phyloP scores from a whole-genome alignment of 345 rosid species.

The Microthlaspi erraticum region DNA sequence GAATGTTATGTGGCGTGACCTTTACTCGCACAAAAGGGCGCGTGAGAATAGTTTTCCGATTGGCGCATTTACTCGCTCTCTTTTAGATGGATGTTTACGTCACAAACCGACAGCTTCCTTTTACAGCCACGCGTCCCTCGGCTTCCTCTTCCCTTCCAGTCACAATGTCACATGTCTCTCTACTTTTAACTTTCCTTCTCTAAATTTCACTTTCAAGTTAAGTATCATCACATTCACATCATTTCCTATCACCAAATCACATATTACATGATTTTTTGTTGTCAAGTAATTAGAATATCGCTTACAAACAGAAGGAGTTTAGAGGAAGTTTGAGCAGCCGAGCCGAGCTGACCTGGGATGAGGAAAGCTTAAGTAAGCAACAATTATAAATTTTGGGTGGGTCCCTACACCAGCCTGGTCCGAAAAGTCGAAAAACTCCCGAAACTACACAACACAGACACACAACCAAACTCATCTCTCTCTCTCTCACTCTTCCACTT shows the following conservation, averaged over 20 bases:
- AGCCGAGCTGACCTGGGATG: constrained; percentile 13
- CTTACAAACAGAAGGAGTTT: background rate
- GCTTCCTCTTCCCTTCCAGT: constrained; percentile 22
- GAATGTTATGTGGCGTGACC: constrained; percentile 1
- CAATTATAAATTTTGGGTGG: constrained; percentile 19
- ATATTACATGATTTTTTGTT: background rate
- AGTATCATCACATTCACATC: constrained; percentile 20
- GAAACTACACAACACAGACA: constrained; percentile 37
- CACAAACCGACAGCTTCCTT: constrained; percentile 34
- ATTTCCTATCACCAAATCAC: background rate
- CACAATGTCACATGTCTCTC: constrained; percentile 12
- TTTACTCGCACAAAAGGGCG: background rate
- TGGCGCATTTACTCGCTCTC: background rate
- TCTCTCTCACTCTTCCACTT: constrained; percentile 30
- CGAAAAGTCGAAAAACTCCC: constrained; percentile 29
- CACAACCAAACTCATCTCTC: constrained; percentile 40
- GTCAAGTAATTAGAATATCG: background rate
- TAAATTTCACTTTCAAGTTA: constrained; percentile 43
- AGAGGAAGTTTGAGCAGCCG: background rate
- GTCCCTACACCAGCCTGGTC: constrained; percentile 46
- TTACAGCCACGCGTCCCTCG: constrained; percentile 34
- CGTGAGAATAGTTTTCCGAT: background rate
- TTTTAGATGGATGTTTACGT: constrained; percentile 29
- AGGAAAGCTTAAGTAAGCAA: constrained; percentile 25
- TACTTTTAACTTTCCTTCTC: constrained; percentile 1